phyloP scores from a whole-genome alignment of 805 yeast species.

The Yamadazyma philogaea region DNA sequence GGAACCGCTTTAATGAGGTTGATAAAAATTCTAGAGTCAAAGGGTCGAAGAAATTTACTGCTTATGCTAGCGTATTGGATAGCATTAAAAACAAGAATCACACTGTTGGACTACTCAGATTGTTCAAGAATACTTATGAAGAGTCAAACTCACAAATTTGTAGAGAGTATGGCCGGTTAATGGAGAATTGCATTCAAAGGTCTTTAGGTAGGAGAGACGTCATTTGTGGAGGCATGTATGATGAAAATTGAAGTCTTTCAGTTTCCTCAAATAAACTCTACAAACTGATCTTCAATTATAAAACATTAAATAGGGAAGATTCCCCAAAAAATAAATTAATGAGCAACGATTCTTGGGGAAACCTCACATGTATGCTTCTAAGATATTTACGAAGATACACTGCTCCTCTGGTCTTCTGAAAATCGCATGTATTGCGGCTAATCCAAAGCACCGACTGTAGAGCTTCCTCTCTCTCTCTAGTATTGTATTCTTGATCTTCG shows the following conservation, averaged over 20 bases:
- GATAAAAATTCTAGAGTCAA: slow-evolving; percentile 11
- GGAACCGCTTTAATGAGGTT: slow-evolving; percentile 11
- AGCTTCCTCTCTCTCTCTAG: not conserved
- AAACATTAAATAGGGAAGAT: too few species aligned
- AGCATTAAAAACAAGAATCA: slow-evolving; percentile 10
- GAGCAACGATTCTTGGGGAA: too few species aligned
- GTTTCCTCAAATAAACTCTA: too few species aligned
- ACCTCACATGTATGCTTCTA: too few species aligned
- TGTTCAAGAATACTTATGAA: slow-evolving; percentile 10
- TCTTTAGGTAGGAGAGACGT: slow-evolving; percentile 10
- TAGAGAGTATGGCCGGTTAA: slow-evolving; percentile 14
- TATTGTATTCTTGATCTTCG: not conserved
- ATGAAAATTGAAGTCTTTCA: not conserved
- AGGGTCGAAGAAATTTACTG: slow-evolving; percentile 7
- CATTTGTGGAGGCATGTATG: slow-evolving; percentile 12
- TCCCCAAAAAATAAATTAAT: too few species aligned
- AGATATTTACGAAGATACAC: too few species aligned
- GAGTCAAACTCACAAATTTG: slow-evolving; percentile 13
- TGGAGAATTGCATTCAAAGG: slow-evolving; percentile 14
- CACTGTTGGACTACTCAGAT: slow-evolving; percentile 14
- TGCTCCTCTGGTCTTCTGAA: not conserved
- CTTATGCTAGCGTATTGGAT: slow-evolving; percentile 10
- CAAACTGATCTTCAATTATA: too few species aligned
- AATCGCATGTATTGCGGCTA: too few species aligned
- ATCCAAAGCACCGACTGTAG: too few species aligned